Evolutionary conservation across 768 basidiomycete species (phyloP).

Genomic region (Boletus vinaceobasis): DNA sequence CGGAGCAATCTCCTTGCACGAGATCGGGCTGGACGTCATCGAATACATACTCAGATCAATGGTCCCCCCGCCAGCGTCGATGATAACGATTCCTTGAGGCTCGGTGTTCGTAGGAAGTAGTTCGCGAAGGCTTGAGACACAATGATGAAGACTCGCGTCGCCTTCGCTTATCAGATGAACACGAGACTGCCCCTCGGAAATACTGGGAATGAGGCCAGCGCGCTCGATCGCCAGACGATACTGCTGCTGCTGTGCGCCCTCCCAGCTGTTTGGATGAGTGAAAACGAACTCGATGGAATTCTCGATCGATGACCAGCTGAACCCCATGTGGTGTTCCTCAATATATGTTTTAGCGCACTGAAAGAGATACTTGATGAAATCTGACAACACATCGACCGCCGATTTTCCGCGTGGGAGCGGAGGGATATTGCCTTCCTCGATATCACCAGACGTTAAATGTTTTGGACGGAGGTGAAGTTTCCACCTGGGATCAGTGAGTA

Average conservation of each 20-base stretch:
- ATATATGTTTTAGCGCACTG: not conserved
- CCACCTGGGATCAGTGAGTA: not conserved
- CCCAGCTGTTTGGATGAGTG: constrained; percentile 31
- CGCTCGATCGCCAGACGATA: constrained; percentile 19
- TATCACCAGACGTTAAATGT: not conserved
- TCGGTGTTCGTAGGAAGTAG: constrained; percentile 12
- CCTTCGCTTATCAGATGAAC: constrained; percentile 24
- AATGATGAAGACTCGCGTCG: constrained; percentile 29
- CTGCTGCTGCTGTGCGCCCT: constrained; percentile 19
- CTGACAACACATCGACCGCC: constrained; percentile 17
- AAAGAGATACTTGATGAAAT: constrained; percentile 22
- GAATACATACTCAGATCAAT: constrained; percentile 37
- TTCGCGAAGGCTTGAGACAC: constrained; percentile 37
- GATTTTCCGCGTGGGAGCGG: constrained; percentile 6
- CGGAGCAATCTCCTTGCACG: constrained; percentile 33
- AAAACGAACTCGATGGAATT: constrained; percentile 19
- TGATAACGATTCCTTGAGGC: constrained; percentile 35
- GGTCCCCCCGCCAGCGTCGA: constrained; percentile 42
- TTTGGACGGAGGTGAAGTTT: constrained; percentile 1
- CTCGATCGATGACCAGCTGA: constrained; percentile 13
- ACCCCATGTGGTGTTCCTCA: constrained; percentile 10
- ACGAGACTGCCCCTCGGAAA: constrained; percentile 4
- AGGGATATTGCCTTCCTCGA: not conserved
- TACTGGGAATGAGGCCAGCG: constrained; percentile 21
- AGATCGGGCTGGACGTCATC: constrained; percentile 14